Conservation (phyloP, 2,329 filamentous ascomycete species). For the Xylaria sp. region DNA sequence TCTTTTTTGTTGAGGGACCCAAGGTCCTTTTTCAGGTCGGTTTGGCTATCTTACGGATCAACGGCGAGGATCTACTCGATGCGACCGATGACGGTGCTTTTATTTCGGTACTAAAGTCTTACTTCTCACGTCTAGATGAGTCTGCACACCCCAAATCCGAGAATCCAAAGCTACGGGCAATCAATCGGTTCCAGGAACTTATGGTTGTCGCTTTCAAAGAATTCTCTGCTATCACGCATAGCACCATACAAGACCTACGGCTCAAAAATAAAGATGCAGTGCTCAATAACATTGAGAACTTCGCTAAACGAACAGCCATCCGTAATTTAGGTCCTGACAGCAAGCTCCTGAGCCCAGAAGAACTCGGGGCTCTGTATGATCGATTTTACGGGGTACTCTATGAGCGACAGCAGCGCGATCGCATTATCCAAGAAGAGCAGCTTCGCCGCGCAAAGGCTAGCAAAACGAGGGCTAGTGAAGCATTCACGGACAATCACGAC, state of each 20-base stretch:
- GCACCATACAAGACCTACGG: constrained; percentile 87
- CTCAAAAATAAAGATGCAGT: constrained; percentile 95
- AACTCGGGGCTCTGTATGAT: constrained; percentile 91
- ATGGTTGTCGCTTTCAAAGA: constrained; percentile 99
- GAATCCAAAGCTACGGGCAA: constrained; percentile 91
- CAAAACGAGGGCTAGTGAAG: constrained; percentile 60
- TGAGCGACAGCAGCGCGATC: constrained; percentile 86
- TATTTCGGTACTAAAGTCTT: constrained; percentile 94
- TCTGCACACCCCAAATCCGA: constrained; percentile 96
- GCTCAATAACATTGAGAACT: constrained; percentile 94
- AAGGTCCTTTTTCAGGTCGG: constrained; percentile 98
- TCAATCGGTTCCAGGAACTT: constrained; percentile 95
- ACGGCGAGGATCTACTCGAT: constrained; percentile 94
- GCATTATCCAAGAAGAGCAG: constrained; percentile 80
- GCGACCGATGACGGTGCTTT: constrained; percentile 95
- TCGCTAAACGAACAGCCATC: constrained; percentile 96
- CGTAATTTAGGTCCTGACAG: constrained; percentile 95
- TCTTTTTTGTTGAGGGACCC: constrained; percentile 97
- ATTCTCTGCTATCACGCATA: constrained; percentile 94
- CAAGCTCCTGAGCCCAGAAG: constrained; percentile 86
- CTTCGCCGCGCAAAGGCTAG: constrained; percentile 73
- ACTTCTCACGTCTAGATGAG: constrained; percentile 93
- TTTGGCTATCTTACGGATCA: constrained; percentile 95
- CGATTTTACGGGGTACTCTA: constrained; percentile 93
- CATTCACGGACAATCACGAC: constrained; percentile 53